Evolutionary conservation across 2,329 filamentous ascomycete species (phyloP), one percentile per base, ranked within the genome.

Genomic region (Aspergillus neotritici): DNA sequence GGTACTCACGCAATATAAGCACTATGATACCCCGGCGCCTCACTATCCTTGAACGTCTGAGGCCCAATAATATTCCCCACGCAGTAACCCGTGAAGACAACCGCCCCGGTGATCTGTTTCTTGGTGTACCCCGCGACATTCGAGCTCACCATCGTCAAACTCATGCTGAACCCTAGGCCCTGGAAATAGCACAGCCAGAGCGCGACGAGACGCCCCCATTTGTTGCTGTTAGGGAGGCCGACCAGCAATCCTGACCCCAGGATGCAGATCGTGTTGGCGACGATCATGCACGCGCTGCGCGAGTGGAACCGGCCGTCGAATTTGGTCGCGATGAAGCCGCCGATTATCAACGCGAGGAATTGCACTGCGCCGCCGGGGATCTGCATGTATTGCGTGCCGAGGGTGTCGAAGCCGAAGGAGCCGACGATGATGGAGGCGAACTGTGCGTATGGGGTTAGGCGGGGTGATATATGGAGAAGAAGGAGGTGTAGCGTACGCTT

Each of bases 291-390:
- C 3, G 70, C 61, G 50, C 75, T 79, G 5, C 77, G 67, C 1
- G 71, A 64, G 52, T 74, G 74, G 3, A 75, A 76, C 51, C 63
- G 52, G 5, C 44, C 52, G n/a, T 55, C 48, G 41, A 48, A 79
- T n/a, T 66, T 67, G 0, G 73, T 75, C 52, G 75, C 76, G 16
- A 80, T 62, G 38, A 66, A 69, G 12, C 76, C 76, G 1, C 75
- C 75, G 2, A 64, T 51, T 5, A 81, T 57, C 1, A 79, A 64
- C 0, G 76, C 71, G 1, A 77, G 51, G 51, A 80, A 78, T 47
- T 80, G 76, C 0, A 81, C 70, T 0, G 73, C 76, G 14, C 77
- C 78, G 12, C 77, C 78, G 0, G 78, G 78, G 41, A 82, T 82
- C 48, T 80, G 76, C 8, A 82, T 71, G 46, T 79, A 78, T 46